Percentiles rank a stretch among this genome's conserved stretches.
These are phyloP conservation scores for Aspergillus carlsbadensis DNA, from an alignment of 495 filamentous ascomycete species.

Conservation along the genomic window DNA sequence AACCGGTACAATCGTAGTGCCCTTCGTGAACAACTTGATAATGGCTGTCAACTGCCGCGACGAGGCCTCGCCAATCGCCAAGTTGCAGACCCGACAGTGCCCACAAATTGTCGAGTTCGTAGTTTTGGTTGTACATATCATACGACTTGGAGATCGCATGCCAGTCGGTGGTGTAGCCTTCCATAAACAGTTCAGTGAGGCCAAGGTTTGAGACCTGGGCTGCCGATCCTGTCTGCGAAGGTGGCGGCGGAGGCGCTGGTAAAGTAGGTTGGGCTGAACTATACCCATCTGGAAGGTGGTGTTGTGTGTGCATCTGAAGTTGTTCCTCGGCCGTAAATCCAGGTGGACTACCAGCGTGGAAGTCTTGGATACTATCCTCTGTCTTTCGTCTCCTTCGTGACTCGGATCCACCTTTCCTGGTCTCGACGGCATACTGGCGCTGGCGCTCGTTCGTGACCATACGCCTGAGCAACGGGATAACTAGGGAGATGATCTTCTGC, in stretches of 20 bases:
- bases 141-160: slow-evolving; percentile 35
- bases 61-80: slow-evolving; percentile 44
- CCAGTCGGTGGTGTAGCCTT: slow-evolving; percentile 44
- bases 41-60: slow-evolving; percentile 49
- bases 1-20: slow-evolving; percentile 25
- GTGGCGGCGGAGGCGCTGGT: slow-evolving; percentile 20
- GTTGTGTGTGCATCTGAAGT: slow-evolving; percentile 34
- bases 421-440: slow-evolving; percentile 59
- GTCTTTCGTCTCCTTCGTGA: slow-evolving; percentile 44
- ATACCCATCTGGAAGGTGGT: slow-evolving; percentile 27
- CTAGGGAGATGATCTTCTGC: slow-evolving; percentile 54
- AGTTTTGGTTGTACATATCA: slow-evolving; percentile 39
- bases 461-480: slow-evolving; percentile 57
- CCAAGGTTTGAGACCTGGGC: slow-evolving; percentile 26
- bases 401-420: slow-evolving; percentile 50
- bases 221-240: slow-evolving; percentile 20
- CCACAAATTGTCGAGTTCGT: slow-evolving; percentile 45
- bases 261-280: slow-evolving; percentile 27
- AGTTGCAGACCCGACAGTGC: slow-evolving; percentile 45
- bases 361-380: slow-evolving; percentile 36
- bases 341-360: slow-evolving; percentile 27
- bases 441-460: slow-evolving; percentile 68
- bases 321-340: slow-evolving; percentile 34
- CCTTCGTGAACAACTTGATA: slow-evolving; percentile 41
- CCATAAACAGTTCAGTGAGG: slow-evolving; percentile 36